Evolutionary conservation across 495 filamentous ascomycete genomes (phyloP).

Genomic region (Pyrenopolyporus hunteri): DNA sequence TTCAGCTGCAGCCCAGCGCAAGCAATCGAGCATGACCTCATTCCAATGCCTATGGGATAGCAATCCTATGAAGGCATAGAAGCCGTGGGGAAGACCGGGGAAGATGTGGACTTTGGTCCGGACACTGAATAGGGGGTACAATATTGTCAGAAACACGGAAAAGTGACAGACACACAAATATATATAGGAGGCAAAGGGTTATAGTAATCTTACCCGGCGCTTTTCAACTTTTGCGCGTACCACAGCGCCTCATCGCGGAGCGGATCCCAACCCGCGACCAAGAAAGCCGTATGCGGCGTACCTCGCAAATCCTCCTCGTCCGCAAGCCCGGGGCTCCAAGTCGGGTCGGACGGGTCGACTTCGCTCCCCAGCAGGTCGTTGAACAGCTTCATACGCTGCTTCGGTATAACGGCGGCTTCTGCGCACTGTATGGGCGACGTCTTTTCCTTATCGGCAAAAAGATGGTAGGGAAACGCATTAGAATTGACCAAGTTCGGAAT

Average conservation of each 20-base stretch:
- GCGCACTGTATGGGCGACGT: constrained; percentile 50
- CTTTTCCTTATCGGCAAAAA: constrained; percentile 42
- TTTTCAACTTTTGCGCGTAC: constrained; percentile 52
- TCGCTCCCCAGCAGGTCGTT: constrained; percentile 38
- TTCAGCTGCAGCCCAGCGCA: constrained; percentile 31
- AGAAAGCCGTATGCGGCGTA: constrained; percentile 52
- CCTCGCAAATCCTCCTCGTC: constrained; percentile 48
- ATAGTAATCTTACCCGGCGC: constrained; percentile 50
- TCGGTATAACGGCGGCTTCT: constrained; percentile 48
- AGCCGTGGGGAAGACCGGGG: constrained; percentile 40
- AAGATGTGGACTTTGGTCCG: constrained; percentile 41
- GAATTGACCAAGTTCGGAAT: constrained; percentile 49
- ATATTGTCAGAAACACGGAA: not conserved
- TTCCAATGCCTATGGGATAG: constrained; percentile 33
- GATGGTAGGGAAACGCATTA: constrained; percentile 47
- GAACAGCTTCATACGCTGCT: constrained; percentile 45
- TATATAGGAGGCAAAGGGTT: not conserved
- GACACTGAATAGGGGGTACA: constrained; percentile 16
- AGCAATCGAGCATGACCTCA: constrained; percentile 28
- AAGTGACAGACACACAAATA: not conserved
- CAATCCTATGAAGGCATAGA: constrained; percentile 27
- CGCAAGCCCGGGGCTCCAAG: constrained; percentile 51
- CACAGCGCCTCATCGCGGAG: constrained; percentile 55
- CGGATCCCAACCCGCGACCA: constrained; percentile 54
- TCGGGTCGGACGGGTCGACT: constrained; percentile 37